phyloP scores from a whole-genome alignment of 2,329 filamentous ascomycete species.

The Fusarium brachygibbosum region DNA sequence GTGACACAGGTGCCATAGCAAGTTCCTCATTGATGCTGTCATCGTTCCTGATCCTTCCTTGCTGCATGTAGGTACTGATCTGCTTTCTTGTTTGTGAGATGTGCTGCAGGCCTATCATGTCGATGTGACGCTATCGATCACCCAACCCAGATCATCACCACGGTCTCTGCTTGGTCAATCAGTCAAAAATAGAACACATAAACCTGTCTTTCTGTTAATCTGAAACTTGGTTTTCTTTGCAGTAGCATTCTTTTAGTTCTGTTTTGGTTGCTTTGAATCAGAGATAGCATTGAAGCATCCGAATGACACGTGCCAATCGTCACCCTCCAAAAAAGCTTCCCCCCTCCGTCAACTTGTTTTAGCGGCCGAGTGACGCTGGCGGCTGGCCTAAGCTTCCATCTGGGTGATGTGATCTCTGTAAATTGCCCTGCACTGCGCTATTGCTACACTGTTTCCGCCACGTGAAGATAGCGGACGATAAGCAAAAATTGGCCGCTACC shows the following conservation, averaged over 20 bases:
- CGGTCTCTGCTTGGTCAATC: slow-evolving; percentile 27
- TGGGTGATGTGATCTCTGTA: slow-evolving; percentile 20
- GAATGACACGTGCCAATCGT: slow-evolving; percentile 37
- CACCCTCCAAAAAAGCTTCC: slow-evolving; percentile 17
- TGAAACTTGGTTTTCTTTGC: slow-evolving; percentile 26
- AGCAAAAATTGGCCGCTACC: slow-evolving; percentile 47
- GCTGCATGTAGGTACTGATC: slow-evolving; percentile 37
- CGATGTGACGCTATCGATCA: slow-evolving; percentile 42
- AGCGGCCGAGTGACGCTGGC: slow-evolving; percentile 28
- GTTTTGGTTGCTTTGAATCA: background rate
- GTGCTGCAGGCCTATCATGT: slow-evolving; percentile 38
- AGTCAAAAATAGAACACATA: slow-evolving; percentile 12
- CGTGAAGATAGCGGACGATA: slow-evolving; percentile 50
- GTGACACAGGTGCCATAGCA: background rate
- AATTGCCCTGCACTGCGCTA: slow-evolving; percentile 3
- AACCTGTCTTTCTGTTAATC: slow-evolving; percentile 19
- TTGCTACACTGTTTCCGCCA: slow-evolving; percentile 24
- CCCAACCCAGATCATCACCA: slow-evolving; percentile 14
- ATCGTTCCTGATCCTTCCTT: slow-evolving; percentile 36
- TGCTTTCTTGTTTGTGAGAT: slow-evolving; percentile 33
- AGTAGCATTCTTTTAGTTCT: background rate
- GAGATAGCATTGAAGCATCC: background rate
- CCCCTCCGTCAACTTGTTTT: slow-evolving; percentile 33
- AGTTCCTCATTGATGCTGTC: slow-evolving; percentile 18
- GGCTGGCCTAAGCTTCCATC: slow-evolving; percentile 16